Evolutionary conservation across 805 yeast species (phyloP), one percentile per base, ranked within the genome.

Genomic region (Myxozyma kluyveri): DNA sequence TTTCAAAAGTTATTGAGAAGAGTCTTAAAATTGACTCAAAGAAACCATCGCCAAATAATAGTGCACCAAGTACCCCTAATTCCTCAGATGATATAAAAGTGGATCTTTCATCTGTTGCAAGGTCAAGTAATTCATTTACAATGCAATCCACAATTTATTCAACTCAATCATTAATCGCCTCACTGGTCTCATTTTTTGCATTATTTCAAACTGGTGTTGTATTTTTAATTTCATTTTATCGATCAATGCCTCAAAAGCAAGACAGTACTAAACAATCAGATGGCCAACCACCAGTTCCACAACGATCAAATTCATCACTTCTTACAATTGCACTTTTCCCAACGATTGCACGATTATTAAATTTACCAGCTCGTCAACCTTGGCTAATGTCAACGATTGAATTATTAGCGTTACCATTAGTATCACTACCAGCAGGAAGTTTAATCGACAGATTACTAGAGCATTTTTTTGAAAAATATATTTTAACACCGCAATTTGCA

Each of bases 1-100:
- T 75, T 4, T 49, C 57, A 26, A 67, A 65, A 53, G 56, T 58
- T n/a, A 47, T 62, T 26, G 58, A 54, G 24, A 49, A 50, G 42
- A 54, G 58, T 40, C 39, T 50, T 17, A 53, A 45, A 10, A 27
- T 43, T 23, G 46, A 36, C 31, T 33, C 27, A 7, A 27, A 33
- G 24, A 24, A 23, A 17, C 41, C 31, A 10, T 23, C 27, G n/a
- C 40, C 23, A 6, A 17, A 27, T 14, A 37, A 38, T 12, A 18
- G 6, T 18, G 14, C 38, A 14, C 42, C 45, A 3, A 35, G 18
- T 17, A 7, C 22, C 5, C 12, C 9, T 9, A 14, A 14, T 14
- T 9, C 33, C 33, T 9, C 33, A 29, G 33, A 29, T 9, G n/a
- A n/a, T n/a, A n/a, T n/a, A n/a, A n/a, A n/a, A n/a, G n/a, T n/a